Evolutionary conservation across 1,284 basidiomycete species (phyloP).

Genomic region (Ganoderma meredithae): DNA sequence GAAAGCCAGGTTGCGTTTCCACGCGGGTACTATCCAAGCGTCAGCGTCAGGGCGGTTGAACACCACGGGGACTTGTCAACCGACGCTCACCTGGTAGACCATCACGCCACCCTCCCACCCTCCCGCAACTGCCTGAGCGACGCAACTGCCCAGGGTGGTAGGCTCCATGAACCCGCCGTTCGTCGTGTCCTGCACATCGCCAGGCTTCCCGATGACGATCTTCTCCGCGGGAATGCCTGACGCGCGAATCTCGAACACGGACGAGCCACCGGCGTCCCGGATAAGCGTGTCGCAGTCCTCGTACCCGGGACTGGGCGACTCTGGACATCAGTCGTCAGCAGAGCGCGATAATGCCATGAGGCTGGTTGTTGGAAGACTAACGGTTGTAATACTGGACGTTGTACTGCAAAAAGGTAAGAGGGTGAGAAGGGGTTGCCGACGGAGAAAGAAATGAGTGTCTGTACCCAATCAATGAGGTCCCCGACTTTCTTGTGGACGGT

Average conservation of each 20-base stretch:
- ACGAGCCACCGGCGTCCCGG: constrained; percentile 52
- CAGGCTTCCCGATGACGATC: constrained; percentile 71
- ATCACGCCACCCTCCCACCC: constrained; percentile 58
- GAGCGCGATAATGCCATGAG: not conserved
- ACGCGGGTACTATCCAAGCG: constrained; percentile 34
- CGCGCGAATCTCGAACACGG: constrained; percentile 68
- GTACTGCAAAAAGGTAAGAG: constrained; percentile 41
- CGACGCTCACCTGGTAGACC: constrained; percentile 22
- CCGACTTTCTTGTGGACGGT: constrained; percentile 62
- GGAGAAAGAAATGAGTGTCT: constrained; percentile 2
- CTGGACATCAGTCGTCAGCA: constrained; percentile 37
- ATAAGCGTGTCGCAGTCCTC: constrained; percentile 62
- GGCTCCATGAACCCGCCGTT: constrained; percentile 65
- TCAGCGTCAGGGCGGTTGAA: constrained; percentile 26
- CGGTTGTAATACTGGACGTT: constrained; percentile 71
- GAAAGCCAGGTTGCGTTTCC: constrained; percentile 22
- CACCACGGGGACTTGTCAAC: not conserved
- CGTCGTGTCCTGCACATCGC: constrained; percentile 52
- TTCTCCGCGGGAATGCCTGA: constrained; percentile 58
- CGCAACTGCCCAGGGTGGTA: constrained; percentile 58
- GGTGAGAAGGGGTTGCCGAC: not conserved
- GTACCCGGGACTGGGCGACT: constrained; percentile 54
- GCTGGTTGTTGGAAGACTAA: constrained; percentile 30
- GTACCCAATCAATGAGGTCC: constrained; percentile 47
- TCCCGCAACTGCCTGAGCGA: constrained; percentile 56